Conservation (phyloP, 2,329 filamentous ascomycete species). For the Plenodomus tracheiphilus region DNA sequence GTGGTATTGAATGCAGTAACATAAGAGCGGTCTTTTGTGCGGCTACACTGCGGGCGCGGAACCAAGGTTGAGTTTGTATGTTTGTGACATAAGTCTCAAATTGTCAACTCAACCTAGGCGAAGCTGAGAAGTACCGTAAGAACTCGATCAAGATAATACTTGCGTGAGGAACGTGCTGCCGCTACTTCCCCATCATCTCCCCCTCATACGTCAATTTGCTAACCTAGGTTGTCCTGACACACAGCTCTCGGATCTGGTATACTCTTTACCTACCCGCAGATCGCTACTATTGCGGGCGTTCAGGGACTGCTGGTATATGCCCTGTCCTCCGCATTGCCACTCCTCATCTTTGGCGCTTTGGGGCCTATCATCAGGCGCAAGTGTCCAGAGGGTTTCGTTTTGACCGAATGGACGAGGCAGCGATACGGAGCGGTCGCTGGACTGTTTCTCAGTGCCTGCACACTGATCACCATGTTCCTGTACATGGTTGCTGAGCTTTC, state of each 20-base stretch:
- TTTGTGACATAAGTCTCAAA: slow-evolving; percentile 6
- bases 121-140: slow-evolving; percentile 95
- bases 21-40: slow-evolving; percentile 41
- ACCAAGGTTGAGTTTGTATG: slow-evolving; percentile 36
- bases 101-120: slow-evolving; percentile 44
- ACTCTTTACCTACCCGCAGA: slow-evolving; percentile 79
- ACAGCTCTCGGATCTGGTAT: slow-evolving; percentile 82
- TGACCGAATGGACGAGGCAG: slow-evolving; percentile 83
- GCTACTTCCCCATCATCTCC: slow-evolving; percentile 60
- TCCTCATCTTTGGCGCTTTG: slow-evolving; percentile 73
- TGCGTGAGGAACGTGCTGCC: slow-evolving; percentile 98
- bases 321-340: slow-evolving; percentile 69
- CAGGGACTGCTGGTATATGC: slow-evolving; percentile 80
- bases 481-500: slow-evolving; percentile 88
- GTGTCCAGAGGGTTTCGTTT: slow-evolving; percentile 80
- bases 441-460: slow-evolving; percentile 76
- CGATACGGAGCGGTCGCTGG: slow-evolving; percentile 72
- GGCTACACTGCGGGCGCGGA: slow-evolving; percentile 86
- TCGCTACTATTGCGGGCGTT: slow-evolving; percentile 76
- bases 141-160: slow-evolving; percentile 99
- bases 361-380: slow-evolving; percentile 78
- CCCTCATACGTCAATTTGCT: slow-evolving; percentile 28
- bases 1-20: not conserved
- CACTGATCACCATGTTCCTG: slow-evolving; percentile 78
- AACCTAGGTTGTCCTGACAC: slow-evolving; percentile 36